These are phyloP conservation scores for Gentiana straminea DNA, from an alignment of 257 asterid species.

Conservation along the genomic window DNA sequence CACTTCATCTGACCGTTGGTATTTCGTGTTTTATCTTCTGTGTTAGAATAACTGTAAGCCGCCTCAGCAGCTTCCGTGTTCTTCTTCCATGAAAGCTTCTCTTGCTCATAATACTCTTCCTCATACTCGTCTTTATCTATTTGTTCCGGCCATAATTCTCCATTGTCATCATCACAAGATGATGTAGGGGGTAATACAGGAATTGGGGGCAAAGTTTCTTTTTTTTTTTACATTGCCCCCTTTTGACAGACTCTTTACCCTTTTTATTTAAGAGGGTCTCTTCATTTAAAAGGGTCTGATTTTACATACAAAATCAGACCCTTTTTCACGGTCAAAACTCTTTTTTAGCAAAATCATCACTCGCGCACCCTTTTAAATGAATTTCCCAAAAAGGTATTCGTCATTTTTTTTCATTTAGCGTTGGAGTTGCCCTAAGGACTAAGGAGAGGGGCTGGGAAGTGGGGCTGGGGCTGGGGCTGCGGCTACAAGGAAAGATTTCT, in stretches of 20 bases:
- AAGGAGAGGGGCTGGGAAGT: no score
- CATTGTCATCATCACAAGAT: slow-evolving; percentile 64
- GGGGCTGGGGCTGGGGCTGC: no score
- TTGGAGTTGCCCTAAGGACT: no score
- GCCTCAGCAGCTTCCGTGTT: slow-evolving; percentile 37
- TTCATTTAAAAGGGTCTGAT: no score
- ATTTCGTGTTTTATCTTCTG: slow-evolving; percentile 54
- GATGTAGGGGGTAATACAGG: slow-evolving; percentile 45
- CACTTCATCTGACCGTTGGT: slow-evolving; percentile 51
- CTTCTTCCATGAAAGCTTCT: slow-evolving; percentile 48
- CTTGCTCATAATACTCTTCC: slow-evolving; percentile 71
- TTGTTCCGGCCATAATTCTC: slow-evolving; percentile 85
- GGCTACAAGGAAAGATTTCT: no score
- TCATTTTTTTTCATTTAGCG: no score
- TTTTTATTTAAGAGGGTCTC: slow-evolving; percentile 2
- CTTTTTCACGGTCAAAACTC: no score
- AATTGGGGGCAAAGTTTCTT: slow-evolving; percentile 44
- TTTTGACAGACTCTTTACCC: slow-evolving; percentile 97
- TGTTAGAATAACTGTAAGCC: slow-evolving; percentile 27
- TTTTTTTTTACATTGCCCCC: slow-evolving; percentile 55
- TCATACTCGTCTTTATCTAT: slow-evolving; percentile 71
- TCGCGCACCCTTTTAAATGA: no score
- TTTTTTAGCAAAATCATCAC: no score
- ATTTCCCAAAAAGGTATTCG: no score
- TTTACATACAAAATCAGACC: no score